Base-by-base conservation (phyloP, 306 rosid genomes). In the Phaseolus lunatus region DNA sequence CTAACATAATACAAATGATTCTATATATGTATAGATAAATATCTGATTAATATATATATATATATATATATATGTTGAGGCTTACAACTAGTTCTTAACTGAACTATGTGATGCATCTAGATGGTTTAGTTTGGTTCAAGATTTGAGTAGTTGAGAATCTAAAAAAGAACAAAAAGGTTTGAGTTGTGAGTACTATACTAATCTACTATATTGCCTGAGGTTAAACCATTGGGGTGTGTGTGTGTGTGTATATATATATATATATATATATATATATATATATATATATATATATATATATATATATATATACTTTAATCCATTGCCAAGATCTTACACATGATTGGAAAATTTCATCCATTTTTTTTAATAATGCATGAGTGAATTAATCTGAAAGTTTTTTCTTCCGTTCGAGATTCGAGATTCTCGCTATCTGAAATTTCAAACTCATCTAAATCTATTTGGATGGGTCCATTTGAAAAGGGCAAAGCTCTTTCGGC, bases 381-480 rank as follows among this genome's bases (percentile, higher is more conserved):
- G 22, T 27, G 22, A 31, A 61, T 29, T 61, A 27, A 29, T 29
- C 12, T 15, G 27, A 16, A 27, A 16, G 5, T 15, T 31, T 29
- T 14, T 61, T 22, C 19, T 16, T 8, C 0, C 1, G 16, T 27
- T 27, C 4, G 11, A 59, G 43, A 31, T 27, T 27, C 4, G 11
- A 59, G 43, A 59, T 59, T 61, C 66, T 58, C 11, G 3, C 37
- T 58, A 13, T 57, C 64, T 57, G n/a, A 59, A 26, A 27, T 59
- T 59, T 14, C 41, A 27, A 37, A 7, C 39, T 27, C 31, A 61
- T 58, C 66, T 58, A 14, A 58, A 14, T 58, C 9, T 58, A 58
- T 14, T 5, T 26, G 19, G 66, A 58, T 26, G 66, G 66, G 39
- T 26, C 64, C 62, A 56, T 23, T 56, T 56, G 9, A 56, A 23